Evolutionary conservation across 1,284 basidiomycete species (phyloP).

Genomic region (Farysia itapuensis): DNA sequence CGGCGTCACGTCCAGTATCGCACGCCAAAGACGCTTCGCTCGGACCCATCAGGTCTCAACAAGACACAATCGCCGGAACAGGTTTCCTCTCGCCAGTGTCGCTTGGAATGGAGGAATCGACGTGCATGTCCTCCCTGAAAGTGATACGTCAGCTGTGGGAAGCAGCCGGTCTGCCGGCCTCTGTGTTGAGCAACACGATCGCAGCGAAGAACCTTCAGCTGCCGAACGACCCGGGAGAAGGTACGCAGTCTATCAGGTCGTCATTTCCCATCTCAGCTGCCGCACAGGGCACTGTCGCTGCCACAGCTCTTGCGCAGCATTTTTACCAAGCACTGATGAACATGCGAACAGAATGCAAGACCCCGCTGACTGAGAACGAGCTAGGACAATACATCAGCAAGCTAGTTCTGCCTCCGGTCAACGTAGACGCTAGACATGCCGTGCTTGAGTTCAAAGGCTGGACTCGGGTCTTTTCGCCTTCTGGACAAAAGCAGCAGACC

Average conservation of each 20-base stretch:
- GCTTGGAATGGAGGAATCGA: no score
- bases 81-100: no score
- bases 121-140: no score
- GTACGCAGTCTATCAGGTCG: conserved; percentile 5
- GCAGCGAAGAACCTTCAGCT: conserved; percentile 1
- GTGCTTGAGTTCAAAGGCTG: conserved; percentile 15
- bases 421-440: conserved; percentile 15
- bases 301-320: conserved; percentile 1
- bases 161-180: conserved; percentile 1
- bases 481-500: not conserved
- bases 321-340: not conserved
- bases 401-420: conserved; percentile 1
- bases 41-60: no score
- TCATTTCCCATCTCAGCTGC: conserved; percentile 18
- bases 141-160: conserved; percentile 12
- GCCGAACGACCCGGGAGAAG: not conserved
- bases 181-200: conserved; percentile 9
- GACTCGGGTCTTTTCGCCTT: conserved; percentile 1
- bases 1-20: no score
- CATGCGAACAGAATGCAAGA: not conserved
- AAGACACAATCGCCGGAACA: no score
- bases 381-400: not conserved
- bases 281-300: conserved; percentile 12
- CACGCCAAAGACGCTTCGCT: no score
- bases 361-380: not conserved